A percentile compares a stretch with the other conserved stretches of the same genome.
phyloP scores from a whole-genome alignment of 1,284 basidiomycete genomes.

The Boletus mariae region DNA sequence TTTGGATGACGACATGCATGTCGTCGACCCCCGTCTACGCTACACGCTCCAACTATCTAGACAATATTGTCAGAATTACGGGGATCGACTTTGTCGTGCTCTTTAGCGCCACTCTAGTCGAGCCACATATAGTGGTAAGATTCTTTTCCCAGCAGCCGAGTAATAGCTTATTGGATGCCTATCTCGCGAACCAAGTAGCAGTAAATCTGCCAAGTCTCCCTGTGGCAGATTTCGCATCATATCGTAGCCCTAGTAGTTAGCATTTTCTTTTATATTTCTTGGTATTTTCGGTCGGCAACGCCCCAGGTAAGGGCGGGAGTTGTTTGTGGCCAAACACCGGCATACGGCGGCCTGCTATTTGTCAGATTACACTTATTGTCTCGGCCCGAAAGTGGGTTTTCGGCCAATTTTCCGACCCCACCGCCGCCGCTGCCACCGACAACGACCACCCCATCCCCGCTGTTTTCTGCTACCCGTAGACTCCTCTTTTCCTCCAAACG shows the following conservation, averaged over 20 bases:
- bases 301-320: conserved; percentile 24
- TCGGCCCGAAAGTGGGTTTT: conserved; percentile 39
- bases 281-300: neutral
- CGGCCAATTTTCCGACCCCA: conserved; percentile 39
- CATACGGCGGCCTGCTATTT: conserved; percentile 30
- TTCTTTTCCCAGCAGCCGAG: neutral
- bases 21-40: neutral
- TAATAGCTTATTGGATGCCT: too few relatives aligned
- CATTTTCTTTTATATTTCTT: conserved; percentile 13
- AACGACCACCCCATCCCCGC: conserved; percentile 25
- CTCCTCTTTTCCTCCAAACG: conserved; percentile 22
- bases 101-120: neutral
- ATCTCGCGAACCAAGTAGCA: too few relatives aligned
- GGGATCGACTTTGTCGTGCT: neutral
- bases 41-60: neutral
- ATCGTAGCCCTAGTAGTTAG: conserved; percentile 11
- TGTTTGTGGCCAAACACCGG: conserved; percentile 34
- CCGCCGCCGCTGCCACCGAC: conserved; percentile 38
- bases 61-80: neutral
- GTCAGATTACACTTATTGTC: conserved; percentile 33
- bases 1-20: conserved; percentile 11
- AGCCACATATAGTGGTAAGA: conserved; percentile 7
- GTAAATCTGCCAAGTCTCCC: too few relatives aligned
- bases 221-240: neutral
- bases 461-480: conserved; percentile 14